A percentile compares a stretch with the other conserved stretches of the same genome.
phyloP scores from a whole-genome alignment of 2,329 filamentous ascomycete genomes.

The Pseudogymnoascus sp. region DNA sequence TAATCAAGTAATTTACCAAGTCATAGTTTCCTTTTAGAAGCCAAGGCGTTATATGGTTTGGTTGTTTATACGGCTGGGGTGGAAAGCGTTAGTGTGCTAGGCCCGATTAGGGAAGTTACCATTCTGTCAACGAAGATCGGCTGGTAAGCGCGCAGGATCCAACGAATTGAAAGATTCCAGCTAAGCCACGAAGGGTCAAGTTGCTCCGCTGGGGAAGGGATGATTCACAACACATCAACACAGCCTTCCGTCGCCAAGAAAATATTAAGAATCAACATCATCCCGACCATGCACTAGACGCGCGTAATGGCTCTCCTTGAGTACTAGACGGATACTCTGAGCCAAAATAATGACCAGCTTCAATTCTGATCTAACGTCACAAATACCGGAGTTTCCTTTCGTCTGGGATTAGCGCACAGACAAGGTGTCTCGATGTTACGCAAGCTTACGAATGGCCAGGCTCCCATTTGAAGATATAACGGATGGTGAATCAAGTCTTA shows the following conservation, averaged over 20 bases:
- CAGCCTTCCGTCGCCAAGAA: neutral
- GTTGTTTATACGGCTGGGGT: neutral
- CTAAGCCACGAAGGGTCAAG: neutral
- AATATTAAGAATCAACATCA: slow-evolving; percentile 1
- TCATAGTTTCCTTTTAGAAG: neutral
- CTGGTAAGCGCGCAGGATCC: neutral
- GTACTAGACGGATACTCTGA: neutral
- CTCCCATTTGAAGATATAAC: slow-evolving; percentile 1
- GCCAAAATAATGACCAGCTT: neutral
- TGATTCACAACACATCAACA: neutral
- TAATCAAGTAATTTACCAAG: neutral
- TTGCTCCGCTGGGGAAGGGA: neutral
- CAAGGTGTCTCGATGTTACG: neutral
- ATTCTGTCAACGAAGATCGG: neutral
- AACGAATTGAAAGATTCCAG: neutral
- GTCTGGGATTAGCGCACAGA: neutral
- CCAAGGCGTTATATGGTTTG: neutral
- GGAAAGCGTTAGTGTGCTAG: neutral
- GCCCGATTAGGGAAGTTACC: neutral
- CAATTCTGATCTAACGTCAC: neutral
- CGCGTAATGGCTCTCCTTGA: neutral
- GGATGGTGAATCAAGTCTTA: neutral
- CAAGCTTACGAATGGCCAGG: neutral
- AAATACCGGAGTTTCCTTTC: neutral
- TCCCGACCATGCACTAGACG: neutral